A percentile compares a stretch with the other conserved stretches of the same genome.
These are phyloP conservation scores for Bocquillonia castaneifolia DNA, from an alignment of 441 rosid species.

Conservation along the genomic window DNA sequence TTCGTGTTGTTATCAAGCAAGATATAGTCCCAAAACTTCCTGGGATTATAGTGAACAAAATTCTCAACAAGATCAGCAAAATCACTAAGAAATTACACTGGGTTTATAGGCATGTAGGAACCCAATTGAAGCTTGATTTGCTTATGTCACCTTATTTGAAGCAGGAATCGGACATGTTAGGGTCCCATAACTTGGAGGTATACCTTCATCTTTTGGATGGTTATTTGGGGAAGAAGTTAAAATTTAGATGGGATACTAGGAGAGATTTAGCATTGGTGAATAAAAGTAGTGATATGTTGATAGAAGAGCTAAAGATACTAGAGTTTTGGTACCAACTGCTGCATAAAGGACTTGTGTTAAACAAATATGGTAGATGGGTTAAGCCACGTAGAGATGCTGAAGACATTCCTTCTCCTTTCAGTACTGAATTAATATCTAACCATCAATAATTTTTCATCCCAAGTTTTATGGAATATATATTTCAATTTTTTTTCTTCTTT, in stretches of 20 bases:
- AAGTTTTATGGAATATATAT: background rate
- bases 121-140: constrained; percentile 29
- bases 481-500: background rate
- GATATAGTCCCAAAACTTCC: constrained; percentile 46
- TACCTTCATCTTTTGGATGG: constrained; percentile 73
- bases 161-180: constrained; percentile 30
- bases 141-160: constrained; percentile 38
- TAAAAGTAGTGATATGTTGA: constrained; percentile 56
- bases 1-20: constrained; percentile 37
- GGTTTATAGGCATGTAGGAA: constrained; percentile 44
- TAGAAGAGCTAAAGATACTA: constrained; percentile 60
- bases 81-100: constrained; percentile 26
- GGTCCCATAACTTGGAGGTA: constrained; percentile 47
- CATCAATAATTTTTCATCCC: background rate
- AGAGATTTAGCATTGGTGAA: constrained; percentile 70
- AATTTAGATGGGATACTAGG: constrained; percentile 50
- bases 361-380: constrained; percentile 58
- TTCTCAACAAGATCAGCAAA: constrained; percentile 20
- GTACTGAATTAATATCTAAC: constrained; percentile 9
- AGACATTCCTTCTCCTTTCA: constrained; percentile 53
- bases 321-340: constrained; percentile 56
- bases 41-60: constrained; percentile 26
- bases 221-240: constrained; percentile 37
- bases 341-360: constrained; percentile 58
- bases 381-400: constrained; percentile 42